Conservation (phyloP, 164 flowering plant species). For the Berberis thunbergii region DNA sequence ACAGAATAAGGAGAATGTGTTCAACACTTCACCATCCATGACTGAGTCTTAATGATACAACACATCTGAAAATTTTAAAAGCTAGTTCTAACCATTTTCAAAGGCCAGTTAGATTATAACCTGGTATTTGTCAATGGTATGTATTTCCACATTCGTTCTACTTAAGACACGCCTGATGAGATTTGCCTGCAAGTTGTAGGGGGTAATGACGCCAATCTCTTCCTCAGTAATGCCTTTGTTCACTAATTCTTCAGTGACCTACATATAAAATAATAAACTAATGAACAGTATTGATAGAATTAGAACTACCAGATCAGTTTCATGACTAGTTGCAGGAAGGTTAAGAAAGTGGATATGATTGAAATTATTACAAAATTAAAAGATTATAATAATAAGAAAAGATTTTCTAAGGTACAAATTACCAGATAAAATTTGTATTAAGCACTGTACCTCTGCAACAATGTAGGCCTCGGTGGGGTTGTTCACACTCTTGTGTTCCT, state of each 20-base stretch:
- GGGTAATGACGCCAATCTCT: constrained; percentile 89
- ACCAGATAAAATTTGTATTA: too few species aligned
- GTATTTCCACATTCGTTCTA: constrained; percentile 67
- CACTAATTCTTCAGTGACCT: constrained; percentile 51
- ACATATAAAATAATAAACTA: neutral
- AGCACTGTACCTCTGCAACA: constrained; percentile 47
- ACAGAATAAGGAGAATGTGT: too few species aligned
- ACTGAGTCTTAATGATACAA: too few species aligned
- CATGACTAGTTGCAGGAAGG: neutral
- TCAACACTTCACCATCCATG: too few species aligned
- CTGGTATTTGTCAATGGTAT: constrained; percentile 98
- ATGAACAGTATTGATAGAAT: neutral
- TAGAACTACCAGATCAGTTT: neutral
- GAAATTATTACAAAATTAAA: too few species aligned
- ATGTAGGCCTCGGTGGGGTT: constrained; percentile 74
- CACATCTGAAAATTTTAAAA: too few species aligned
- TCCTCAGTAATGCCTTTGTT: constrained; percentile 46
- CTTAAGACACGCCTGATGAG: constrained; percentile 40
- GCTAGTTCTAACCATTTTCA: too few species aligned
- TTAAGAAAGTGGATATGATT: too few species aligned
- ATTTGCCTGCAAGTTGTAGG: constrained; percentile 82
- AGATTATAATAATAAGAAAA: too few species aligned
- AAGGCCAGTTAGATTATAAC: constrained; percentile 21
- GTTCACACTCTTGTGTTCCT: constrained; percentile 54
- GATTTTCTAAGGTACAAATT: too few species aligned